Percentiles rank a stretch among this genome's conserved stretches.
Conservation (phyloP, 2,329 filamentous ascomycete species). For the Clonostachys rhizophaga region DNA sequence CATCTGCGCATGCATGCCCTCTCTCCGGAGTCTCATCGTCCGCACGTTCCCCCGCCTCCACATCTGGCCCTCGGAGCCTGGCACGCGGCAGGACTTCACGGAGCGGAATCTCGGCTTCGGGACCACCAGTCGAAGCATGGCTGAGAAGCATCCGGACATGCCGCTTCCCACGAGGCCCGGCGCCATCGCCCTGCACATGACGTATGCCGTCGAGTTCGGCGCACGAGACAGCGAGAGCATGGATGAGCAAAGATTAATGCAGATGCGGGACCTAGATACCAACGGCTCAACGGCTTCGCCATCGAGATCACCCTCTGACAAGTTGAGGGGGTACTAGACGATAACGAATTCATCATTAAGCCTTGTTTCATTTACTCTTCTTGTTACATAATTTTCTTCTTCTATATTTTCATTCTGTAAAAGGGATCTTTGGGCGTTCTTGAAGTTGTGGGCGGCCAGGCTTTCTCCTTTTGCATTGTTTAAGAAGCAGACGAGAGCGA, state of each 20-base stretch:
- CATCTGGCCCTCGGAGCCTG: slow-evolving; percentile 4
- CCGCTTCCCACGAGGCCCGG: slow-evolving; percentile 3
- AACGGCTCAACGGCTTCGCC: no score
- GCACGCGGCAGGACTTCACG: background rate
- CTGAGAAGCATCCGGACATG: slow-evolving; percentile 1
- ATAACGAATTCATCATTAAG: no score
- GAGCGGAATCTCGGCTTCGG: slow-evolving; percentile 2
- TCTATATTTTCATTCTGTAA: no score
- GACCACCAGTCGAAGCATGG: slow-evolving; percentile 3
- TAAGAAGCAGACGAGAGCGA: no score
- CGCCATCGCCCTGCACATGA: slow-evolving; percentile 3
- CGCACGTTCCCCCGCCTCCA: slow-evolving; percentile 21
- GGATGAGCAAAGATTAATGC: background rate
- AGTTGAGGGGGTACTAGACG: no score
- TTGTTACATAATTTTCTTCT: no score
- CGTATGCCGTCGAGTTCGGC: slow-evolving; percentile 3
- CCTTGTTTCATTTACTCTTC: no score
- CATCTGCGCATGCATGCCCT: slow-evolving; percentile 31
- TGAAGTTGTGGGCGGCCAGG: no score
- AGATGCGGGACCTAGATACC: background rate
- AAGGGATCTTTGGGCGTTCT: no score
- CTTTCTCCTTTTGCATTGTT: no score
- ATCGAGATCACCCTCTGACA: no score
- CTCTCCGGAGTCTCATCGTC: slow-evolving; percentile 21
- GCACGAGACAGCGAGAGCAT: background rate